Evolutionary conservation across 257 asterid species (phyloP).

Genomic region (Penstemon davidsonii): DNA sequence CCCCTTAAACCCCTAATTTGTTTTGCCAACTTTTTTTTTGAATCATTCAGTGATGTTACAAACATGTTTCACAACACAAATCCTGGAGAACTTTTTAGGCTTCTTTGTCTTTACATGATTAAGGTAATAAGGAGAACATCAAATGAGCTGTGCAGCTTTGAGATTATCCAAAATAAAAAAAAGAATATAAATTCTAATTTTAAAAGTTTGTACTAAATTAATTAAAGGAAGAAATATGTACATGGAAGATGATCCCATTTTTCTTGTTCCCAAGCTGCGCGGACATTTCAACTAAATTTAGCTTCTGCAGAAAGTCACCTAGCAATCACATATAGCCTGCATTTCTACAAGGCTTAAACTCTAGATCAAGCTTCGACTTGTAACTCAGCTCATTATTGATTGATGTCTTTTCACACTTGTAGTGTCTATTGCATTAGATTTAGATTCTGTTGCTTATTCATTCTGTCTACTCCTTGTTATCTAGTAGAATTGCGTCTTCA

Average conservation of each 20-base stretch:
- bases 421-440: slow-evolving; percentile 18
- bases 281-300: neutral
- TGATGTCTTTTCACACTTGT: slow-evolving; percentile 6
- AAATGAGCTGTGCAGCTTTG: neutral
- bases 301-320: slow-evolving; percentile 5
- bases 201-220: neutral
- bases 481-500: neutral
- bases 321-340: neutral
- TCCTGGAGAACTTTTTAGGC: slow-evolving; percentile 2
- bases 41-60: neutral
- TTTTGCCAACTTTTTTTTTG: slow-evolving; percentile 6
- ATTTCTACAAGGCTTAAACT: neutral
- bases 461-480: neutral
- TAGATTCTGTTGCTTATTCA: slow-evolving; percentile 1
- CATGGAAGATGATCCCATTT: slow-evolving; percentile 1
- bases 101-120: neutral
- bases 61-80: neutral
- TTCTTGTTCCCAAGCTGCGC: neutral
- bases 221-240: slow-evolving; percentile 12
- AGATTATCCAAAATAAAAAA: neutral
- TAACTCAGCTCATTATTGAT: slow-evolving; percentile 4
- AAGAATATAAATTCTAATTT: slow-evolving; percentile 1
- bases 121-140: neutral
- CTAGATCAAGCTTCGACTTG: slow-evolving; percentile 1
- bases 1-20: neutral